Conservation (phyloP, 192 early-diverging fungal species). For the Mortierella claussenii region DNA sequence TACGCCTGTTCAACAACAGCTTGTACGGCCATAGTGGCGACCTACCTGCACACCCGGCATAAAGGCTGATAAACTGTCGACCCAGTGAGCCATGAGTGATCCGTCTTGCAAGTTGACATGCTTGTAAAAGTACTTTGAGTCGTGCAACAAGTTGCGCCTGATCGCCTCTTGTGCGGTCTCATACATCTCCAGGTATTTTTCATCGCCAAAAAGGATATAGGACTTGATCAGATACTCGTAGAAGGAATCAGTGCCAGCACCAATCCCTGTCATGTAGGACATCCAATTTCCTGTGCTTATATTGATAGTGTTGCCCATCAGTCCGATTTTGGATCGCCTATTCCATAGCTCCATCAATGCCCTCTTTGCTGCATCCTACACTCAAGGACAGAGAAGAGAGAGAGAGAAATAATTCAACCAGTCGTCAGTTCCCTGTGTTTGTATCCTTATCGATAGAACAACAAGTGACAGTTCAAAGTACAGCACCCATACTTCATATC, state of each 20-base stretch:
- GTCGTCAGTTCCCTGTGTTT: too few relatives aligned
- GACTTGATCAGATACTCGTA: constrained; percentile 95
- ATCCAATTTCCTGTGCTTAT: constrained; percentile 78
- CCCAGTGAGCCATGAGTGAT: constrained; percentile 75
- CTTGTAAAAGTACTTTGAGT: constrained; percentile 81
- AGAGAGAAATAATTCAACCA: background rate
- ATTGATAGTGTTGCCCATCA: constrained; percentile 89
- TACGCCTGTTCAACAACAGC: too few relatives aligned
- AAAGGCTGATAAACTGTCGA: constrained; percentile 92
- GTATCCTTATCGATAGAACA: too few relatives aligned
- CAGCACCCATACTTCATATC: constrained; percentile 84
- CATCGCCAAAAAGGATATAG: constrained; percentile 88
- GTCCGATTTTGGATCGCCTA: constrained; percentile 73
- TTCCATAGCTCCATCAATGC: constrained; percentile 85
- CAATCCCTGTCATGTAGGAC: constrained; percentile 74
- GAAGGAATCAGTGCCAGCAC: constrained; percentile 93
- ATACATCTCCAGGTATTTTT: constrained; percentile 80
- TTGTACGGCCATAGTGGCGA: too few relatives aligned
- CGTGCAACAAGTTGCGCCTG: constrained; percentile 69
- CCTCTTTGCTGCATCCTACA: constrained; percentile 65
- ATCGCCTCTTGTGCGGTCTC: constrained; percentile 78
- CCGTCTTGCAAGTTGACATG: constrained; percentile 87
- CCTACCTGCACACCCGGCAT: constrained; percentile 91
- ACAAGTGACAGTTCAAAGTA: too few relatives aligned
- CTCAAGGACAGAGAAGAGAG: constrained; percentile 9